A percentile compares a stretch with the other conserved stretches of the same genome.
Evolutionary conservation across 257 asterid genomes (phyloP).

Genomic region (Cinchona pubescens): DNA sequence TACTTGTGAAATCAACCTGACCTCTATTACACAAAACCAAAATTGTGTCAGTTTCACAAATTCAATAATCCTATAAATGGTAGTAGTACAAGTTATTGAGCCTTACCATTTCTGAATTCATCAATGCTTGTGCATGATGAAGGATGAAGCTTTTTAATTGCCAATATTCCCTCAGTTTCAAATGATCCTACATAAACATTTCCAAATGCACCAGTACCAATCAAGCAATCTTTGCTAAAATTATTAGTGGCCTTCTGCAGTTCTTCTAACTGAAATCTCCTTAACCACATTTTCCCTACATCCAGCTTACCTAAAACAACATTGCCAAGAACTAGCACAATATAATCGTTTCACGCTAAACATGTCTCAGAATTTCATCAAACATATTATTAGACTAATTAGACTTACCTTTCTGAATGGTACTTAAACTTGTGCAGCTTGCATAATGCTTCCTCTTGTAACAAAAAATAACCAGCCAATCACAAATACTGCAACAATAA

Average conservation of each 20-base stretch:
- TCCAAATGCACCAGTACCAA: constrained; percentile 72
- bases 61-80: neutral
- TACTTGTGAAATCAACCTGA: constrained; percentile 63
- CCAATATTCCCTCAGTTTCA: constrained; percentile 40
- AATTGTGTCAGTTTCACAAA: neutral
- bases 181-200: constrained; percentile 63
- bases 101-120: constrained; percentile 68
- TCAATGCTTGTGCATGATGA: constrained; percentile 49
- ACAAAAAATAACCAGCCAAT: constrained; percentile 45
- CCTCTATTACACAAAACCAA: constrained; percentile 38
- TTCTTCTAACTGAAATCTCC: constrained; percentile 48
- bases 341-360: neutral
- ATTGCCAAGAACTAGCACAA: neutral
- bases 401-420: no score
- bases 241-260: constrained; percentile 60
- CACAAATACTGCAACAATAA: constrained; percentile 24
- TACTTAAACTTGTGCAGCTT: no score
- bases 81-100: neutral
- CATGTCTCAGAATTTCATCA: neutral
- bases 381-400: neutral
- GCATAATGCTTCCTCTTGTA: constrained; percentile 46
- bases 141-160: constrained; percentile 61
- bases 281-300: constrained; percentile 41
- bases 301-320: constrained; percentile 43
- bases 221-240: constrained; percentile 52